A percentile compares a stretch with the other conserved stretches of the same genome.
Conservation (phyloP, 2,329 filamentous ascomycete species). For the Aspergillus sergii region DNA sequence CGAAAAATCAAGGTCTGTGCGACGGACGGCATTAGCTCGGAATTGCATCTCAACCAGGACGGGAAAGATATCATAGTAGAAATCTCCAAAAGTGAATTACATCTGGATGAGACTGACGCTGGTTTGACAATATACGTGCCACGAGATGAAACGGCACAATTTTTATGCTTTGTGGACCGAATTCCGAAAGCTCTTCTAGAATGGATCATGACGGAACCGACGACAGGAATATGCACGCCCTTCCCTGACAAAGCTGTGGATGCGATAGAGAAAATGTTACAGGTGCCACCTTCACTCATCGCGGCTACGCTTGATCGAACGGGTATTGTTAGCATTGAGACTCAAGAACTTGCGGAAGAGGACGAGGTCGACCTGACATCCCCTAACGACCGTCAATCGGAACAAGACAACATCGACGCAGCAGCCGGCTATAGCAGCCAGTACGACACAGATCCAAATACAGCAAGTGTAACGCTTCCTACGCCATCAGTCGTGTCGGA, state of each 20-base stretch:
- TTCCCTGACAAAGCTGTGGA: slow-evolving; percentile 5
- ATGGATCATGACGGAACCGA: slow-evolving; percentile 16
- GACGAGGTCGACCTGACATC: background rate
- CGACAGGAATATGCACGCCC: slow-evolving; percentile 7
- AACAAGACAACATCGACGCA: background rate
- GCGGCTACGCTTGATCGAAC: slow-evolving; percentile 9
- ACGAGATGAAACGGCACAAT: slow-evolving; percentile 5
- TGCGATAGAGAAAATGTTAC: slow-evolving; percentile 6
- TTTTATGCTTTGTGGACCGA: slow-evolving; percentile 14
- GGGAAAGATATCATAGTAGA: slow-evolving; percentile 12
- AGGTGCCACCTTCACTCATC: background rate
- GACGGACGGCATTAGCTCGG: slow-evolving; percentile 16
- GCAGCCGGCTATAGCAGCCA: background rate
- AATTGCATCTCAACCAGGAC: slow-evolving; percentile 16
- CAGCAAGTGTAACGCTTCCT: background rate
- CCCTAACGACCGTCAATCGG: background rate
- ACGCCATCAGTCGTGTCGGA: background rate
- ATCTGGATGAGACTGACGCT: slow-evolving; percentile 6
- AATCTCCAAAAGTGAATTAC: slow-evolving; percentile 10
- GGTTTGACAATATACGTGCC: slow-evolving; percentile 12
- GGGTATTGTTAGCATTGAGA: slow-evolving; percentile 13
- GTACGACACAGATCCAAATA: background rate
- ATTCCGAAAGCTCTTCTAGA: slow-evolving; percentile 12
- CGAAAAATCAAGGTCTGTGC: slow-evolving; percentile 7
- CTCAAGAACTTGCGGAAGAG: slow-evolving; percentile 4